These are phyloP conservation scores for Chaetomium sp. DNA, from an alignment of 2,329 filamentous ascomycete species.

Conservation along the genomic window DNA sequence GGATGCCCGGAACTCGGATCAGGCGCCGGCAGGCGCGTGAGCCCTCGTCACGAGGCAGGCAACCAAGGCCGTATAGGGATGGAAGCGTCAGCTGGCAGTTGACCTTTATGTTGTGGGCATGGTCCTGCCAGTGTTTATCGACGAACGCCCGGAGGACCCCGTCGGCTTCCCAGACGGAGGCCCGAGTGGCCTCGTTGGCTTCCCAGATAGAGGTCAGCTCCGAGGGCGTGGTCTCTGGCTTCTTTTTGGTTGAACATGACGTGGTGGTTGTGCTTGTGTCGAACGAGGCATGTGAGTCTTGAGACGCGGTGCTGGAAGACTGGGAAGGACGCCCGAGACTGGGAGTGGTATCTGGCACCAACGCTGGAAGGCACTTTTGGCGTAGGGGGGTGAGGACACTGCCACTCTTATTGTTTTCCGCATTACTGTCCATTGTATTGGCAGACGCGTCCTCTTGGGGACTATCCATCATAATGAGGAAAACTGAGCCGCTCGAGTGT, in stretches of 20 bases:
- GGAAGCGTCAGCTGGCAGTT: slow-evolving; percentile 30
- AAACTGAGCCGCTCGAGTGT: background rate
- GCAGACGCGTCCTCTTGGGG: background rate
- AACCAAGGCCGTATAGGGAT: slow-evolving; percentile 32
- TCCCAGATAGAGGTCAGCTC: background rate
- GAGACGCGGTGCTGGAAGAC: background rate
- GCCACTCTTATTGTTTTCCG: background rate
- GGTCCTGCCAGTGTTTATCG: slow-evolving; percentile 26
- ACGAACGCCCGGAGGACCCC: slow-evolving; percentile 31
- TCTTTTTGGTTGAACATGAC: background rate
- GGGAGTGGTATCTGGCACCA: background rate
- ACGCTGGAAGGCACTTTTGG: background rate
- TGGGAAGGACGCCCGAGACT: background rate
- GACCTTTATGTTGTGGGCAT: slow-evolving; percentile 27
- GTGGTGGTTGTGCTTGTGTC: background rate
- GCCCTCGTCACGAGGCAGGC: slow-evolving; percentile 27
- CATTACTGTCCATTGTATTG: background rate
- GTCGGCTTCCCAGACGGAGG: slow-evolving; percentile 26
- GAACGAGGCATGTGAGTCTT: background rate
- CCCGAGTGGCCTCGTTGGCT: background rate
- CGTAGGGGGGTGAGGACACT: background rate
- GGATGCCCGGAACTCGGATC: slow-evolving; percentile 34
- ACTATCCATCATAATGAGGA: background rate
- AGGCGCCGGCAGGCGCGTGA: slow-evolving; percentile 29
- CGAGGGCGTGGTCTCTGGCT: background rate